Percentiles rank a stretch among this genome's conserved stretches.
phyloP scores from a whole-genome alignment of 2,329 filamentous ascomycete genomes.

The Pyrenophora teres region DNA sequence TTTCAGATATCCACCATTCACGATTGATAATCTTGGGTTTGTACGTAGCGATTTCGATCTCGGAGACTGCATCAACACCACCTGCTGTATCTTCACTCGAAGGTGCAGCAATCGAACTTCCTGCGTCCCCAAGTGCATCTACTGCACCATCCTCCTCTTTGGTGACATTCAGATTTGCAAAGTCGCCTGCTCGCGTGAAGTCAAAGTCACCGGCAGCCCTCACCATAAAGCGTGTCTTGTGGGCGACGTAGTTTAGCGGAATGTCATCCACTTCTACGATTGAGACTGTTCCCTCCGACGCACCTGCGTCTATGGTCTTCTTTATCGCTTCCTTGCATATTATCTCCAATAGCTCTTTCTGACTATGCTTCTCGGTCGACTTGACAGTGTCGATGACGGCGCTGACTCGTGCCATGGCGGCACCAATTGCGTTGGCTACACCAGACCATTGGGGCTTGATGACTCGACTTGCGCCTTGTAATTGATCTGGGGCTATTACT shows the following conservation, averaged over 20 bases:
- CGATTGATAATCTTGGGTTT: slow-evolving; percentile 46
- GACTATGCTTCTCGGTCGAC: slow-evolving; percentile 42
- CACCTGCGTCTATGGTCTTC: slow-evolving; percentile 48
- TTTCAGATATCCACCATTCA: slow-evolving; percentile 54
- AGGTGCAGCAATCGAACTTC: slow-evolving; percentile 16
- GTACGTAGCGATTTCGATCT: slow-evolving; percentile 45
- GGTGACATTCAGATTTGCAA: slow-evolving; percentile 27
- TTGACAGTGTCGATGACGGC: slow-evolving; percentile 49
- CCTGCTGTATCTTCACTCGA: slow-evolving; percentile 20
- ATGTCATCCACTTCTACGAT: slow-evolving; percentile 53
- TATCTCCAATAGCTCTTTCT: slow-evolving; percentile 43
- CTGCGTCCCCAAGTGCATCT: slow-evolving; percentile 2
- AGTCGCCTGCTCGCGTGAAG: slow-evolving; percentile 38
- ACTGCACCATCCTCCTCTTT: slow-evolving; percentile 26
- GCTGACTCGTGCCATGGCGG: slow-evolving; percentile 65
- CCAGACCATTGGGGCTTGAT: slow-evolving; percentile 62
- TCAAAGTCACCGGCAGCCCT: slow-evolving; percentile 61
- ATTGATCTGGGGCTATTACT: slow-evolving; percentile 60
- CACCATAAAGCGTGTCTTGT: slow-evolving; percentile 58
- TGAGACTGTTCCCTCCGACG: slow-evolving; percentile 37
- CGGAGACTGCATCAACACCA: slow-evolving; percentile 22
- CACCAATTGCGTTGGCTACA: slow-evolving; percentile 69
- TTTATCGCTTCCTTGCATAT: slow-evolving; percentile 47
- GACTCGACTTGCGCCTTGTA: slow-evolving; percentile 61
- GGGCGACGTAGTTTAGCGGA: slow-evolving; percentile 60